Evolutionary conservation across 805 yeast species (phyloP).

Genomic region (Metschnikowia continentalis): DNA sequence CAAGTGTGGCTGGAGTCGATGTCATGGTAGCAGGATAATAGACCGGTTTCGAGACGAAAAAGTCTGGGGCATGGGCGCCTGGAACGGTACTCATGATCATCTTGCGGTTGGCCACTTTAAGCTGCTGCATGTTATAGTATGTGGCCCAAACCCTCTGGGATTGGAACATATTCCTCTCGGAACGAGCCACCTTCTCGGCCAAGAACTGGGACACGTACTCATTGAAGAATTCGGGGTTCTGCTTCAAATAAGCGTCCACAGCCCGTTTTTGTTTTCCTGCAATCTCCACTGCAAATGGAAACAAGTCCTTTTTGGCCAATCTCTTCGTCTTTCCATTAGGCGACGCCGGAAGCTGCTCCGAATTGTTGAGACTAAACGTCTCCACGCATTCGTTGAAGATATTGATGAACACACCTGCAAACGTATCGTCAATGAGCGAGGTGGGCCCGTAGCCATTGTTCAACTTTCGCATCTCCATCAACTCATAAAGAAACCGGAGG

Average conservation of each 20-base stretch:
- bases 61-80: slow-evolving; percentile 1
- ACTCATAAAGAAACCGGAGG: slow-evolving; percentile 45
- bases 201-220: slow-evolving; percentile 10
- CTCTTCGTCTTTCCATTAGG: slow-evolving; percentile 32
- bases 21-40: not conserved
- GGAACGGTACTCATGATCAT: slow-evolving; percentile 1
- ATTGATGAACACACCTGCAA: slow-evolving; percentile 55
- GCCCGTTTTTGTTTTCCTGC: slow-evolving; percentile 26
- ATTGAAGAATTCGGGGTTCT: slow-evolving; percentile 30
- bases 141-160: not conserved
- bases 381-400: slow-evolving; percentile 28
- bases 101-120: not conserved
- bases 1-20: not conserved
- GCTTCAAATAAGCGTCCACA: slow-evolving; percentile 29
- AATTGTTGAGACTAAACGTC: not conserved
- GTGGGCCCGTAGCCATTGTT: slow-evolving; percentile 83
- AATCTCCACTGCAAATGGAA: slow-evolving; percentile 37
- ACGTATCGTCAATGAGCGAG: slow-evolving; percentile 67
- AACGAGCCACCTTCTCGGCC: slow-evolving; percentile 7
- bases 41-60: not conserved
- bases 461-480: slow-evolving; percentile 60
- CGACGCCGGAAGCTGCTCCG: slow-evolving; percentile 17
- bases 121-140: not conserved
- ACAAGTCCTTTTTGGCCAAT: slow-evolving; percentile 40
- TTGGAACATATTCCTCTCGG: not conserved